Base-by-base conservation (phyloP, 371 early-diverging fungal genomes). In the Batkoa obscura region DNA sequence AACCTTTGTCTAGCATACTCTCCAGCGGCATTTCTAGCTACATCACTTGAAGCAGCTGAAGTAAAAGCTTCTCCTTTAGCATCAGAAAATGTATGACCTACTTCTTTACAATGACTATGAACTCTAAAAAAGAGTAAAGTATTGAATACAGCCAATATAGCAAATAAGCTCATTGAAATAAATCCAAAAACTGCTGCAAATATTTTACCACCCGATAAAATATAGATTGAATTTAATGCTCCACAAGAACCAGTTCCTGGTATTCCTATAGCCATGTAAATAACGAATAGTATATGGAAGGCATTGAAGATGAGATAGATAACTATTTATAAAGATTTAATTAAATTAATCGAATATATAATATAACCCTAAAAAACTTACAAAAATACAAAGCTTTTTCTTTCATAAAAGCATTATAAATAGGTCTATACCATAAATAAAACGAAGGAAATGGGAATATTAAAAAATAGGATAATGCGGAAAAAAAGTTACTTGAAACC, bases 371-470 rank as follows among this genome's bases (percentile, higher is more conserved):
- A 41, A 30, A 37, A 17, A 43, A 68, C 75, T 66, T 76, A 78
- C 83, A 85, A 66, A 80, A 88, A 70, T 84, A 88, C 59, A 90
- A 69, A 15, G 86, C 83, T 62, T 76, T 78, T 59, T 88, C 87
- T 65, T 85, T 87, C 82, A 83, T 81, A 64, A 80, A 90, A 42
- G 86, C 89, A 61, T 83, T 84, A 69, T 90, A 90, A 39, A 84
- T 73, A 17, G 91, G 91, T 13, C 89, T 74, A 65, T 90, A 90
- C 90, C 90, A 88, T 52, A 85, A 59, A 64, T 84, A 83, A 68
- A 90, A 87, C 48, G 86, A 85, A 2, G 79, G 77, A 3, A 76
- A 66, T 2, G 78, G 74, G 61, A 86, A 83, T 3, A 84, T 80
- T 61, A 86, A 80, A 70, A 83, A 72, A 60, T 86, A 83, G 8